Evolutionary conservation across 768 basidiomycete genomes (phyloP).

Genomic region (Chalciporus sphaerocephalus): DNA sequence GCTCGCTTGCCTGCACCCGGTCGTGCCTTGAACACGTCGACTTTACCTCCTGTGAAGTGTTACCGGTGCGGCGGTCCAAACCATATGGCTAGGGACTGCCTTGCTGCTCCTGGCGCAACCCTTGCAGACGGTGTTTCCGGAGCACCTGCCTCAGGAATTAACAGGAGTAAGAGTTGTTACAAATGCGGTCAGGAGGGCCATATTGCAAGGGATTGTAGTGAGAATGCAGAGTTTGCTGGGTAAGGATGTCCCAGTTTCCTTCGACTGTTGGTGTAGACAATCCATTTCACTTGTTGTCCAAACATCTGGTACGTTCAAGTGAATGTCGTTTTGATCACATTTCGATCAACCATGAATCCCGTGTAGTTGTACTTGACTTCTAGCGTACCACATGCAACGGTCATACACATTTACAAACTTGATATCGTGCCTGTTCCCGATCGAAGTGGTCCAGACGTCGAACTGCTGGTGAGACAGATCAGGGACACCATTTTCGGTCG

Average conservation of each 20-base stretch:
- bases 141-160: constrained; percentile 38
- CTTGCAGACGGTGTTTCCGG: constrained; percentile 44
- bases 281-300: constrained; percentile 14
- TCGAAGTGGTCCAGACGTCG: neutral
- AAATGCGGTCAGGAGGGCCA: constrained; percentile 87
- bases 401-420: neutral
- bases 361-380: constrained; percentile 1
- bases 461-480: neutral
- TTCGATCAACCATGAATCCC: constrained; percentile 3
- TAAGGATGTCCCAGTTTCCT: constrained; percentile 28
- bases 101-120: constrained; percentile 62
- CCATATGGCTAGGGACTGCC: constrained; percentile 85
- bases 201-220: constrained; percentile 65
- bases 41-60: constrained; percentile 80
- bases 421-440: neutral
- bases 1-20: constrained; percentile 72
- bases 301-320: constrained; percentile 14
- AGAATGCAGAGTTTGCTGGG: constrained; percentile 47
- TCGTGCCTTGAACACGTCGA: constrained; percentile 68
- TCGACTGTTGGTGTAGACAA: constrained; percentile 5
- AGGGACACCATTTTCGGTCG: neutral
- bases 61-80: constrained; percentile 88
- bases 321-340: constrained; percentile 12
- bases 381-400: neutral
- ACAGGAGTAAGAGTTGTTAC: constrained; percentile 79